Percentiles rank a stretch among this genome's conserved stretches.
phyloP scores from a whole-genome alignment of 2,329 filamentous ascomycete genomes.

The Talaromyces atroroseus region DNA sequence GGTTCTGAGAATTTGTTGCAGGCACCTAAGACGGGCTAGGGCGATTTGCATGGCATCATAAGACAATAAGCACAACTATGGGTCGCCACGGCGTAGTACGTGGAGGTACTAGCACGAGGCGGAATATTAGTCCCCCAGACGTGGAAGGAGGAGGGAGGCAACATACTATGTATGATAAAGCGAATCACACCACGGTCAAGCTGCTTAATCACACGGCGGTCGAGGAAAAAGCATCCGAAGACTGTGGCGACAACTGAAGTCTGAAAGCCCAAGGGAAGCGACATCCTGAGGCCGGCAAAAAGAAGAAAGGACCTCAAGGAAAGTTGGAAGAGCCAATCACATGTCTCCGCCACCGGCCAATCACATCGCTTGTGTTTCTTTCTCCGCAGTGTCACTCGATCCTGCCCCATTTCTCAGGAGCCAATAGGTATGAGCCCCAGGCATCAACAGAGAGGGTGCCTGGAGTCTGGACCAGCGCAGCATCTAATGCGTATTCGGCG shows the following conservation, averaged over 20 bases:
- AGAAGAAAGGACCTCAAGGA: not conserved
- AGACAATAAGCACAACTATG: not conserved
- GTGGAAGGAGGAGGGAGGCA: not conserved
- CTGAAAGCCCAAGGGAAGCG: not conserved
- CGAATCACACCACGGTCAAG: not conserved
- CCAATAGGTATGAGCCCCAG: not conserved
- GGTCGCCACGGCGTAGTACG: not conserved
- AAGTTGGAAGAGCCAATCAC: conserved; percentile 10
- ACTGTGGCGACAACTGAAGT: not conserved
- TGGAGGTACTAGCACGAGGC: not conserved
- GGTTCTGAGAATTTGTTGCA: conserved; percentile 10
- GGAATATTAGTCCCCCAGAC: not conserved
- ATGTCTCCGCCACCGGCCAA: not conserved
- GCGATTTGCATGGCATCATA: conserved; percentile 6
- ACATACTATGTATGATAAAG: not conserved
- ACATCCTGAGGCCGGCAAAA: not conserved
- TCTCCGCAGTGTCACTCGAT: not conserved
- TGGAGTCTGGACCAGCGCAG: too few relatives aligned
- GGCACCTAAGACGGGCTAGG: conserved; percentile 4
- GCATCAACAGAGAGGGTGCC: not conserved
- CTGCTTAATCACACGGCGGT: not conserved
- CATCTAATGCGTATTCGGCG: too few relatives aligned
- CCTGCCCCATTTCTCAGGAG: not conserved
- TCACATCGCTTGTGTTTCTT: not conserved
- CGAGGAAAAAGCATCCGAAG: not conserved